Conservation (phyloP, 805 yeast genomes). For the Cyberlindnera bimundalis region DNA sequence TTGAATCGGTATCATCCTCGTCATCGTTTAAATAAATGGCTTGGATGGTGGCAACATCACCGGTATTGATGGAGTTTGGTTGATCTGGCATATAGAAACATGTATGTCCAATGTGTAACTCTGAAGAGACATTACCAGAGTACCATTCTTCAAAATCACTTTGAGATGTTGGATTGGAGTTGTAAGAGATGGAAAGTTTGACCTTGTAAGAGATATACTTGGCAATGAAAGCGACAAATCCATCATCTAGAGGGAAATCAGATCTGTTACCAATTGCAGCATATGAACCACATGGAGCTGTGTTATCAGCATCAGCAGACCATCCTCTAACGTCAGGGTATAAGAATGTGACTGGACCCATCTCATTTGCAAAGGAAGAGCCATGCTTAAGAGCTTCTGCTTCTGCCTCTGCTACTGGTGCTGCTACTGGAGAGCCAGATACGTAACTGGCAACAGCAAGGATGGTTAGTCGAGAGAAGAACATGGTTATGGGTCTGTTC, state of each 20-base stretch:
- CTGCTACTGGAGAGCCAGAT: slow-evolving; percentile 22
- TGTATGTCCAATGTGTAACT: slow-evolving; percentile 42
- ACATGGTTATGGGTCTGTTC: slow-evolving; percentile 5
- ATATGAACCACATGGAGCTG: slow-evolving; percentile 45
- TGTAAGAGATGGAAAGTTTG: slow-evolving; percentile 39
- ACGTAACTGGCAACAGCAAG: slow-evolving; percentile 19
- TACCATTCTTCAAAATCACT: slow-evolving; percentile 40
- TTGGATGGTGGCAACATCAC: slow-evolving; percentile 44
- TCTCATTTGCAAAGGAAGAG: slow-evolving; percentile 23
- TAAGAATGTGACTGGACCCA: slow-evolving; percentile 32
- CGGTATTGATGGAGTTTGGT: slow-evolving; percentile 34
- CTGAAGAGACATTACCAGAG: slow-evolving; percentile 36
- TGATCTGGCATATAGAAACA: slow-evolving; percentile 44
- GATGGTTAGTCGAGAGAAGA: slow-evolving; percentile 12
- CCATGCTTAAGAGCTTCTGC: slow-evolving; percentile 25
- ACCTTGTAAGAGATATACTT: slow-evolving; percentile 39
- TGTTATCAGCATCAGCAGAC: slow-evolving; percentile 42
- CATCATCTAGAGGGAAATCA: slow-evolving; percentile 44
- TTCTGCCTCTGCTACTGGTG: slow-evolving; percentile 1
- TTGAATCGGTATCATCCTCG: slow-evolving; percentile 17
- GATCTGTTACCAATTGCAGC: slow-evolving; percentile 36
- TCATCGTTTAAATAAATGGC: slow-evolving; percentile 37
- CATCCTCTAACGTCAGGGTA: slow-evolving; percentile 44
- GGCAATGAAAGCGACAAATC: slow-evolving; percentile 44
- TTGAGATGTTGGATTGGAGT: slow-evolving; percentile 36